Evolutionary conservation across 2,329 filamentous ascomycete genomes (phyloP), one percentile per base, ranked within the genome.

Genomic region (Dothistroma septosporum): DNA sequence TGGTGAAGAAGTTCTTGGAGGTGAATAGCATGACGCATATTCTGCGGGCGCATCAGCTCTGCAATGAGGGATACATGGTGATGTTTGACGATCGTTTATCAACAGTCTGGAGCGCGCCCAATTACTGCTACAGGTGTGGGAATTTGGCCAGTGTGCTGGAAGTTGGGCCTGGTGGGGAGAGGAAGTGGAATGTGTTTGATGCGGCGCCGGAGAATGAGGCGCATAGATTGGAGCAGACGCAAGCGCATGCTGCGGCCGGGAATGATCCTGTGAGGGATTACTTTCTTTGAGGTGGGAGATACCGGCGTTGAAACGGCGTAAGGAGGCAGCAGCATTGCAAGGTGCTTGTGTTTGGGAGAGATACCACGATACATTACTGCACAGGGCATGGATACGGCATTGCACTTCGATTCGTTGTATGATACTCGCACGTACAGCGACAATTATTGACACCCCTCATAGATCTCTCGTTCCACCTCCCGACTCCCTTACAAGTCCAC

Each of bases 21-120:
- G 92, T 99, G 69, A 99, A 99, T 77, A 89, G 86, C 75, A 97
- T 99, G 92, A 93, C 89, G 33, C 94, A 99, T 76, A 99, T 99
- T 66, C 82, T 99, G 59, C 90, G 94, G 24, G 94, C 94, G n/a
- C 94, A 99, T 76, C 94, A 99, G 79, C 84, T 99, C 4, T 99
- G 94, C 75, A 94, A 99, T 76, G 94, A 99, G 78, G 94, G 94
- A 0, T 99, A 93, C 76, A 94, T 97, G 78, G 90, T 97, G 52
- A 85, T 99, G 16, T 99, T 96, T 75, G 93, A 97, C 71, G 93
- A 97, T 76, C 85, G 89, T 16, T 79, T 99, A 41, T 96, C 91
- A 75, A 99, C 94, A 0, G 94, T 99, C 7, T 99, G 94, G 94
- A 97, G 92, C 74, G 94, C 94, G 4, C 94, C 94, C 1, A 99